Evolutionary conservation across 805 yeast genomes (phyloP), one percentile per base, ranked within the genome.

Genomic region (Maudiozyma bulderi): DNA sequence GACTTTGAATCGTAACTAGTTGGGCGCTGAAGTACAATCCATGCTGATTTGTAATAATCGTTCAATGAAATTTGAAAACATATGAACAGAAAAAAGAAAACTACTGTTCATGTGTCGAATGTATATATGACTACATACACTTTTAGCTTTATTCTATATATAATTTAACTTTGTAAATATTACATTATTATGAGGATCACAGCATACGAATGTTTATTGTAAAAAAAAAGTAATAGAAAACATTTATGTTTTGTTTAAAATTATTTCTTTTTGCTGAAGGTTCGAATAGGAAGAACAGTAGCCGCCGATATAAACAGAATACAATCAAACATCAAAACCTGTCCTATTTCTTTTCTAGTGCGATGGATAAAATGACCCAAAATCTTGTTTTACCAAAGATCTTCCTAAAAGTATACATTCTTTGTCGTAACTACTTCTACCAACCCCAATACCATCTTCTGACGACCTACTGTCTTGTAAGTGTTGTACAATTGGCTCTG

Each of bases 291-390:
- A 5, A 3, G 5, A n/a, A 1, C 4, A n/a, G 15, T 3, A 28
- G 31, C 11, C 8, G 11, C 20, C 3, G 5, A 14, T 5, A 20
- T 39, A 39, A 39, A 39, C 11, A 39, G 20, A 39, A 9, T 20
- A 20, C 26, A 20, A 20, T 20, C 4, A 4, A 20, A 20, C 26
- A 20, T 20, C 26, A 20, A 20, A 20, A 20, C 26, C 3, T 20
- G 26, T 20, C 26, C 4, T 20, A 20, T 20, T 20, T 20, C 2
- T 20, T 20, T 20, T 39, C 42, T 15, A 39, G 7, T 39, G 30
- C 61, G 52, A 44, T 20, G 62, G 65, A 37, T 61, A 61, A 44
- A 56, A 61, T 1, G 66, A 59, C 8, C 66, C 67, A 40, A 55
- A 54, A 35, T 63, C 62, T 40, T 58, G 60, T 13, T 45, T 56